Evolutionary conservation across 78 protist species (phyloP).

Genomic region (Planoprotostelium fungivorum): DNA sequence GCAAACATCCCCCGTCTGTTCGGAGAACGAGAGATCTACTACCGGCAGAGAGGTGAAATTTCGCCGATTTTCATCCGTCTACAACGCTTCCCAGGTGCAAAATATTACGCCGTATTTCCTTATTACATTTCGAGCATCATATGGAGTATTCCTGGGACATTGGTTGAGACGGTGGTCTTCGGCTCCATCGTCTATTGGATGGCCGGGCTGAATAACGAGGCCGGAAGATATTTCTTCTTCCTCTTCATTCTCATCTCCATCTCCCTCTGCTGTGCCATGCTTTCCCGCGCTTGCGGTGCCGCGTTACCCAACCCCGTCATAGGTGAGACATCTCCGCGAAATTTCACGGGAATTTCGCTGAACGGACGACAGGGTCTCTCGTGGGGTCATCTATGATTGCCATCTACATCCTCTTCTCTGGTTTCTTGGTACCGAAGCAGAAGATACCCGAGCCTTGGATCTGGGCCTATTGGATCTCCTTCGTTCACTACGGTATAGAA

Average conservation of each 20-base stretch:
- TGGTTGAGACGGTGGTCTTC: constrained; percentile 18
- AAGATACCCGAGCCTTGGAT: constrained; percentile 39
- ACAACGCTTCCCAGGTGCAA: not conserved
- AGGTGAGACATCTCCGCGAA: not conserved
- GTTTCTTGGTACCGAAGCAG: constrained; percentile 3
- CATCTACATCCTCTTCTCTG: constrained; percentile 23
- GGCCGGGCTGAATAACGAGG: constrained; percentile 18
- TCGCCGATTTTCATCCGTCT: no score
- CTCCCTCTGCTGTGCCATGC: not conserved
- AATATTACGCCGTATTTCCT: constrained; percentile 15
- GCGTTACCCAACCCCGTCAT: not conserved
- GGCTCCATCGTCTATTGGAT: constrained; percentile 41
- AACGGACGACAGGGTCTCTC: not conserved
- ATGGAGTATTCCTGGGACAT: constrained; percentile 11
- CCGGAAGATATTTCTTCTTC: constrained; percentile 29
- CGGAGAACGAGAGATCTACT: constrained; percentile 16
- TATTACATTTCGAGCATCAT: constrained; percentile 19
- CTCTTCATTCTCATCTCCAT: not conserved
- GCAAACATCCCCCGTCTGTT: constrained; percentile 13
- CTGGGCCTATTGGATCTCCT: constrained; percentile 52
- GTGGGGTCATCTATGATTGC: constrained; percentile 4
- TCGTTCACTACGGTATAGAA: constrained; percentile 39
- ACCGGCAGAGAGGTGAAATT: constrained; percentile 10
- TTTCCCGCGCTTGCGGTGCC: not conserved
- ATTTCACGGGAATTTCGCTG: not conserved